These are phyloP conservation scores for Metschnikowia dekortorum DNA, from an alignment of 805 yeast species.

Conservation along the genomic window DNA sequence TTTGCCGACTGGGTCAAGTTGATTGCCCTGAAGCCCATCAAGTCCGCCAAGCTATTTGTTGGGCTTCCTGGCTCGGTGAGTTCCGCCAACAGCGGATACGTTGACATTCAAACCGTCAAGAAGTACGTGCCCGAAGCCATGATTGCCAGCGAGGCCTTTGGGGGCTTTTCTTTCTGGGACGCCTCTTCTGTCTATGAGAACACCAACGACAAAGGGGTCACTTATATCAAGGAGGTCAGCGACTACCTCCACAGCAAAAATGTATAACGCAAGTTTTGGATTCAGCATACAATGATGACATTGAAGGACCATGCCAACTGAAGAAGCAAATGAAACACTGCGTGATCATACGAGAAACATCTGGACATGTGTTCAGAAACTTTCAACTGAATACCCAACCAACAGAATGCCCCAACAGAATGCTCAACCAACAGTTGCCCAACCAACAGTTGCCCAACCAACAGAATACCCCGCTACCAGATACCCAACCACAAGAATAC, in stretches of 20 bases:
- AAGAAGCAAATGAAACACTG: too few relatives aligned
- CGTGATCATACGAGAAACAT: too few relatives aligned
- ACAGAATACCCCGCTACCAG: too few relatives aligned
- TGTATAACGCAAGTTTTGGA: neutral
- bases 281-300: too few relatives aligned
- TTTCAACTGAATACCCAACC: too few relatives aligned
- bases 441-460: too few relatives aligned
- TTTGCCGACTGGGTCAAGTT: conserved; percentile 62
- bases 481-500: too few relatives aligned
- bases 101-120: conserved; percentile 20
- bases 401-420: too few relatives aligned
- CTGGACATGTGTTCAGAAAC: too few relatives aligned
- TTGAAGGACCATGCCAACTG: too few relatives aligned
- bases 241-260: neutral
- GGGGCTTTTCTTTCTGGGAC: conserved; percentile 85
- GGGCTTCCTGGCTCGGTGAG: conserved; percentile 59
- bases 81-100: conserved; percentile 58
- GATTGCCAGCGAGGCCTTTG: conserved; percentile 35
- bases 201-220: conserved; percentile 18
- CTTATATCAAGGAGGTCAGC: conserved; percentile 8
- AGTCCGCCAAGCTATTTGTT: conserved; percentile 62
- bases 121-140: conserved; percentile 12
- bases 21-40: conserved; percentile 58
- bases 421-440: too few relatives aligned
- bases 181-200: conserved; percentile 56